A percentile compares a stretch with the other conserved stretches of the same genome.
Conservation (phyloP, 2,329 filamentous ascomycete genomes). For the Fusarium mundagurra region DNA sequence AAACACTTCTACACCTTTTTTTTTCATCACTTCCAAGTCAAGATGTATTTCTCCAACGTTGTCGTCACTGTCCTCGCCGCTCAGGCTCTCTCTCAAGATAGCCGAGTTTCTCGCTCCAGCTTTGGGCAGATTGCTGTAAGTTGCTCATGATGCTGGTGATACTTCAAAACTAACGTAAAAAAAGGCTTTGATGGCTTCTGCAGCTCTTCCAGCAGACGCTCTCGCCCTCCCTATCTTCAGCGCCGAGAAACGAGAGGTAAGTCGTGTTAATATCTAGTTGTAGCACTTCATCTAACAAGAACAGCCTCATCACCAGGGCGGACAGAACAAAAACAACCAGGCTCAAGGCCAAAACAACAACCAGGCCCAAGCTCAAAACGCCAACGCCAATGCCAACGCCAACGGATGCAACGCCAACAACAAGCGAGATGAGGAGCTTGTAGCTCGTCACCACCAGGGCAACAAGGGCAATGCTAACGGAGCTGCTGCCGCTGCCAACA, state of each 20-base stretch:
- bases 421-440: slow-evolving; percentile 7
- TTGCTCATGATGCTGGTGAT: rapidly evolving
- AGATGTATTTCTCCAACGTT: slow-evolving; percentile 27
- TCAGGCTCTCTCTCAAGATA: slow-evolving; percentile 11
- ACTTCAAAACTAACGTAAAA: not conserved
- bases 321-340: not conserved
- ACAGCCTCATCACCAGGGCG: slow-evolving; percentile 17
- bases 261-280: rapidly evolving
- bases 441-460: slow-evolving; percentile 12
- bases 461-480: not conserved
- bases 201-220: slow-evolving; percentile 14
- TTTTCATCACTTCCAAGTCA: not conserved
- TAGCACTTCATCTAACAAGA: not conserved
- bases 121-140: slow-evolving; percentile 11
- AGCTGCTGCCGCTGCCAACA: not conserved
- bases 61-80: slow-evolving; percentile 16
- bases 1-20: not conserved
- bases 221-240: slow-evolving; percentile 18
- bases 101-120: not conserved
- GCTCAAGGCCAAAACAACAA: not conserved
- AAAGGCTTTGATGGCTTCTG: slow-evolving; percentile 23
- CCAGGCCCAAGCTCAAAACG: not conserved
- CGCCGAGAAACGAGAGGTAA: slow-evolving; percentile 3
- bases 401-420: slow-evolving; percentile 12
- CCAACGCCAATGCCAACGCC: not conserved